Evolutionary conservation across 2,329 filamentous ascomycete species (phyloP).

Genomic region (Alternaria rosae): DNA sequence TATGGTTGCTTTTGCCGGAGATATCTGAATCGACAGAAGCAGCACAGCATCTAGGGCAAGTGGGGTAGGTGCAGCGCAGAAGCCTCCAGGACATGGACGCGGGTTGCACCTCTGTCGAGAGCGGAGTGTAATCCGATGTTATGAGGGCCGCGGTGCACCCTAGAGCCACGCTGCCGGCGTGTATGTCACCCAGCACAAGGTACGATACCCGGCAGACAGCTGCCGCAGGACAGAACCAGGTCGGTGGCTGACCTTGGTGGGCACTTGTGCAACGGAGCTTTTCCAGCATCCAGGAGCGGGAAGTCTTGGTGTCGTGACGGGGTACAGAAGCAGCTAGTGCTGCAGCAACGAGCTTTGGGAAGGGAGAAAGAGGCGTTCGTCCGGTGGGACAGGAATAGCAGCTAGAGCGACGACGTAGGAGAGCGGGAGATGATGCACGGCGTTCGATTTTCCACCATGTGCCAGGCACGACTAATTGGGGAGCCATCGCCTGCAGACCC

Average conservation of each 20-base stretch:
- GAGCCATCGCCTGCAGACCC: constrained; percentile 11
- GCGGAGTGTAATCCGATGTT: constrained; percentile 35
- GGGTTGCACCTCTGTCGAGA: constrained; percentile 15
- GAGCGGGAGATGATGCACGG: constrained; percentile 34
- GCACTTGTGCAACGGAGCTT: constrained; percentile 30
- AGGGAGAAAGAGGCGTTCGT: constrained; percentile 30
- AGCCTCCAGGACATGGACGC: constrained; percentile 23
- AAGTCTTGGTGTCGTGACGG: constrained; percentile 28
- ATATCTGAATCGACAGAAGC: constrained; percentile 26
- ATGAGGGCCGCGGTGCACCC: constrained; percentile 33
- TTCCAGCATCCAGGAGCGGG: constrained; percentile 40
- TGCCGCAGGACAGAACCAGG: constrained; percentile 45
- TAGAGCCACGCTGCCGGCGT: constrained; percentile 39
- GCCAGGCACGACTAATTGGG: constrained; percentile 15
- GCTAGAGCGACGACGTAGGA: constrained; percentile 9
- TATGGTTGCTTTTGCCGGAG: constrained; percentile 31
- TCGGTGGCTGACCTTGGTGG: constrained; percentile 38
- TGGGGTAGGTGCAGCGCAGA: constrained; percentile 24
- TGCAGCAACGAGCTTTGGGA: constrained; percentile 35
- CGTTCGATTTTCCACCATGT: constrained; percentile 21
- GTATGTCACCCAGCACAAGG: constrained; percentile 31
- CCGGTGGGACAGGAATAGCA: constrained; percentile 38
- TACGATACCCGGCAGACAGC: constrained; percentile 41
- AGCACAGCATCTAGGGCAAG: constrained; percentile 19
- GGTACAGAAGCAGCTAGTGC: constrained; percentile 31